Evolutionary conservation across 78 protist species (phyloP), one percentile per base, ranked within the genome.

Genomic region (Planoprotostelium fungivorum): DNA sequence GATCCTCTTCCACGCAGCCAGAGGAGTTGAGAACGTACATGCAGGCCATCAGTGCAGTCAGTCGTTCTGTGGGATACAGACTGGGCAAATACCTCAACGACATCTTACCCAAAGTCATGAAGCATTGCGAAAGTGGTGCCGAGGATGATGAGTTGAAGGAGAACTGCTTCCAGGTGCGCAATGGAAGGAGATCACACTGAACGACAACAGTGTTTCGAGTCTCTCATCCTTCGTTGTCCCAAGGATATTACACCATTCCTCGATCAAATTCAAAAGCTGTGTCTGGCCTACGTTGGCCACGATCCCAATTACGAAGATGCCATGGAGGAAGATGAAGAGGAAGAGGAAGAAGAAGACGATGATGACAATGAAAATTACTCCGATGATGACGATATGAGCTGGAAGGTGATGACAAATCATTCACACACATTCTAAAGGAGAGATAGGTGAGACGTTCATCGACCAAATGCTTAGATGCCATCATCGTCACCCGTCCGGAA

Each of bases 301-400:
- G 99, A 98, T 89, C 99, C 99, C 85, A 97, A 98, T 88, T 97
- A 97, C 89, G 86, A 38, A 25, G 90, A 91, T 89, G 96, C 89
- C 84, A 93, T 39, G 28, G 96, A 93, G 0, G 95, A 89, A 0
- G 97, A 90, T 29, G 94, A 91, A 5, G 96, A 84, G 0, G 93
- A 34, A 16, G 85, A 31, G 0, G 97, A 92, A 10, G 93, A 84
- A 28, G 94, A 88, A 0, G 91, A 84, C 34, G 95, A 90, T 25
- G 94, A 38, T 36, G 95, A 94, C 37, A 90, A 87, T 1, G 87
- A 51, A 25, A 93, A 87, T 35, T 87, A 94, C 86, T 83, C 89
- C 83, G 99, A 98, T 86, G 99, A 97, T 86, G 99, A 96, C 86
- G 99, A 98, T 87, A 92, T 95, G 86, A 84, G 91, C 88, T 98